Evolutionary conservation across 2,329 filamentous ascomycete species (phyloP), one percentile per base, ranked within the genome.

Genomic region (Myriosclerotinia scirpicola): DNA sequence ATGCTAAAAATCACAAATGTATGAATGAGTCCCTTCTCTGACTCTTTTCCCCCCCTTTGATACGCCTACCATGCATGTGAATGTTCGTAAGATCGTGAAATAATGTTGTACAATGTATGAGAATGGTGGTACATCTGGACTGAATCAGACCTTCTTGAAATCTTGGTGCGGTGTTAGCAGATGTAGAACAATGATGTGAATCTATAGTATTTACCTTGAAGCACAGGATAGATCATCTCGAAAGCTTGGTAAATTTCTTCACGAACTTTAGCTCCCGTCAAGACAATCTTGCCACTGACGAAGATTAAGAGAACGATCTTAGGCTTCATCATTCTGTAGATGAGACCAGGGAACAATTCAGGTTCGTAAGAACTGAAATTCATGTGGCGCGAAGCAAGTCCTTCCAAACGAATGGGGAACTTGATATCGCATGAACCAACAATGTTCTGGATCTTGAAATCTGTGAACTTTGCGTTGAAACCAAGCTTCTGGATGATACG

Each of bases 391-490:
- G 90, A 95, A 20, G 95, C 95, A 78, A 99, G 83, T 81, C 95
- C 95, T 79, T 98, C 95, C 67, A 99, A 85, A 73, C 95, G 92
- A 74, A 99, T 97, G 64, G 95, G 95, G 82, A 99, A 99, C 85
- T 97, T 97, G 85, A 99, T 97, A 78, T 99, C 95, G 80, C 94
- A 98, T 68, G 93, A 97, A 71, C 95, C 95, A 72, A 99, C 95
- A 71, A 99, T 98, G 81, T 99, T 99, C 84, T 97, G 93, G 76
- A 99, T 99, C 87, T 98, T 99, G 83, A 99, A 99, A 80, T 99
- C 95, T 73, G 93, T 97, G 81, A 99, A 98, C 87, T 97, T 97
- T 76, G 95, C 94, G 74, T 97, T 97, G 85, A 99, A 99, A 70
- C 95, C 95, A 69, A 99, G 91, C 84, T 99, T 99, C 85, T 99